Base-by-base conservation (phyloP, 2,329 filamentous ascomycete genomes). In the Penicillium crustosum region DNA sequence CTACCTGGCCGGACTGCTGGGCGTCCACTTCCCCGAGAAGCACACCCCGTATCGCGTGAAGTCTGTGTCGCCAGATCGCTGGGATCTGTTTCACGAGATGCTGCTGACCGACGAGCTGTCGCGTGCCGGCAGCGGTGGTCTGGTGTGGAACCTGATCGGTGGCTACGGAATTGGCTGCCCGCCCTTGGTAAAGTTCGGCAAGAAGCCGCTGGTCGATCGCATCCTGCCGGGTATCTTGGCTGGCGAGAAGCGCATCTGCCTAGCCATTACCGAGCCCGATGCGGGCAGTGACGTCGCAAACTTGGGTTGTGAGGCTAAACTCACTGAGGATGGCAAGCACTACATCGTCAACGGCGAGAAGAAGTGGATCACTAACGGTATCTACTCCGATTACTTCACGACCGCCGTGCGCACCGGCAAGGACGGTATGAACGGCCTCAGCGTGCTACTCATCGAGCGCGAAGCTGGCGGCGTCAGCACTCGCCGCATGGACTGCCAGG, bases 301-400 rank as follows among this genome's bases (percentile, higher is more conserved):
- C 78, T 75, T 99, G 66, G 94, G 88, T 15, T 97, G 93, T 76
- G 93, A 97, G 82, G 94, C 94, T 27, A 96, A 96, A 82, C 84
- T 97, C 57, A 90, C 85, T 62, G 90, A 94, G 68, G 94, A 99
- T 70, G 94, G 94, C 71, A 97, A 97, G 82, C 91, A 97, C 80
- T 99, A 95, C 79, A 97, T 97, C 67, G 94, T 99, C 78, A 99
- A 97, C 72, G 94, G 94, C 55, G 93, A 97, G 86, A 97, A 99
- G 89, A 99, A 99, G 81, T 97, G 94, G 93, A 97, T 97, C 77
- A 97, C 93, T 70, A 99, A 99, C 78, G 94, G 94, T 71, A 86
- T 97, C 70, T 97, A 92, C 91, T 86, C 83, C 61, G 94, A 99
- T 77, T 99, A 97, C 81, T 97, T 97, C 82, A 97, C 94, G 55